A percentile compares a stretch with the other conserved stretches of the same genome.
Evolutionary conservation across 2,329 filamentous ascomycete genomes (phyloP).

Genomic region (Aspergillus tubingensis): DNA sequence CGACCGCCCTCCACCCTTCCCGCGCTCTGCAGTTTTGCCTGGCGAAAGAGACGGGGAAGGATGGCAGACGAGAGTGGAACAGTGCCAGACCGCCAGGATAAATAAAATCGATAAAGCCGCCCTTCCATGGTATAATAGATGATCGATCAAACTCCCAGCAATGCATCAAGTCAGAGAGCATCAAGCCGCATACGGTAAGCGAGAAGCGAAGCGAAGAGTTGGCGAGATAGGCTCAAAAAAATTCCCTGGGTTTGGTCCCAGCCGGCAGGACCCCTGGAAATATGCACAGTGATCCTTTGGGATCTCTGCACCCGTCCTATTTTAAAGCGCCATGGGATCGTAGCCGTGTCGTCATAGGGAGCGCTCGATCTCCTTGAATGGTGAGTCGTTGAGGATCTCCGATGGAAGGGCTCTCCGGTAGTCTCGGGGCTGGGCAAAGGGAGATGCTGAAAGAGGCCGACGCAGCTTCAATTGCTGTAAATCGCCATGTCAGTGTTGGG

Average conservation of each 20-base stretch:
- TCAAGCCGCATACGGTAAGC: conserved; percentile 13
- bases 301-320: conserved; percentile 5
- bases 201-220: conserved; percentile 14
- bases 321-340: neutral
- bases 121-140: conserved; percentile 26
- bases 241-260: conserved; percentile 17
- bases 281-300: conserved; percentile 10
- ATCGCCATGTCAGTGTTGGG: neutral
- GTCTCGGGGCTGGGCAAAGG: conserved; percentile 44
- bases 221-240: conserved; percentile 6
- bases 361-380: conserved; percentile 24
- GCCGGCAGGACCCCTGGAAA: conserved; percentile 22
- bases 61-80: conserved; percentile 3
- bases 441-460: conserved; percentile 40
- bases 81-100: conserved; percentile 16
- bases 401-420: conserved; percentile 39
- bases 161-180: conserved; percentile 31
- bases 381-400: conserved; percentile 34
- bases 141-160: conserved; percentile 32
- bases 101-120: conserved; percentile 23
- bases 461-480: conserved; percentile 40
- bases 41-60: neutral
- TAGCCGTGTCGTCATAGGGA: conserved; percentile 14
- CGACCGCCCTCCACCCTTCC: neutral
- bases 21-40: neutral